Evolutionary conservation across 768 basidiomycete species (phyloP), one percentile per base, ranked within the genome.

Genomic region (Pholiota conissans): DNA sequence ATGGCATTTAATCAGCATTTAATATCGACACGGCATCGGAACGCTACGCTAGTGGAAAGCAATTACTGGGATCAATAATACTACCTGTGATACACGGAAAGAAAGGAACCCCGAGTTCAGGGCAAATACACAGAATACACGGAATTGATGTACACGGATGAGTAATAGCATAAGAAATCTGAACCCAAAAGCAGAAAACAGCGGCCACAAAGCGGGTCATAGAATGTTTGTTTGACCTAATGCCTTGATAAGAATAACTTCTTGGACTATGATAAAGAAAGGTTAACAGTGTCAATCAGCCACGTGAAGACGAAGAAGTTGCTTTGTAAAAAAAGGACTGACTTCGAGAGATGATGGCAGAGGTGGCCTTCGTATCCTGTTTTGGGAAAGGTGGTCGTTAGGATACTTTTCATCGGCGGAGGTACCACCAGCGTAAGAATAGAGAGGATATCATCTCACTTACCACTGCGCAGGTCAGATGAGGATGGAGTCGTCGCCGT

Each of bases 391-490:
- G 61, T 54, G 57, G 60, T 59, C 27, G 46, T 62, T 20, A 62
- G 60, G 37, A 28, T 64, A 54, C 45, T 42, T n/a, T n/a, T 52
- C 57, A 48, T 60, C 46, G 30, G 48, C 3, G 24, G 42, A 10
- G 8, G 18, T 20, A 22, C 6, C 42, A 8, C 30, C n/a, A n/a
- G 14, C 20, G 35, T 27, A 9, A 29, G 39, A 16, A 26, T 49
- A 29, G 45, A 39, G 39, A 0, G 14, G 28, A 24, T 26, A 26
- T 47, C 29, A 45, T 45, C 20, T 22, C 32, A 74, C 82, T 70
- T 63, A 84, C 84, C 42, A 83, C 81, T 2, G 85, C 85, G 57
- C 82, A 84, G 8, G 83, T 85, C 30, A 80, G 62, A 66, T 87
- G 81, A 7, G 79, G 70, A 65, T 85, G 80, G 24, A 87, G 67